A percentile compares a stretch with the other conserved stretches of the same genome.
These are phyloP conservation scores for Thymus mandschuricus DNA, from an alignment of 257 asterid species.

Conservation along the genomic window DNA sequence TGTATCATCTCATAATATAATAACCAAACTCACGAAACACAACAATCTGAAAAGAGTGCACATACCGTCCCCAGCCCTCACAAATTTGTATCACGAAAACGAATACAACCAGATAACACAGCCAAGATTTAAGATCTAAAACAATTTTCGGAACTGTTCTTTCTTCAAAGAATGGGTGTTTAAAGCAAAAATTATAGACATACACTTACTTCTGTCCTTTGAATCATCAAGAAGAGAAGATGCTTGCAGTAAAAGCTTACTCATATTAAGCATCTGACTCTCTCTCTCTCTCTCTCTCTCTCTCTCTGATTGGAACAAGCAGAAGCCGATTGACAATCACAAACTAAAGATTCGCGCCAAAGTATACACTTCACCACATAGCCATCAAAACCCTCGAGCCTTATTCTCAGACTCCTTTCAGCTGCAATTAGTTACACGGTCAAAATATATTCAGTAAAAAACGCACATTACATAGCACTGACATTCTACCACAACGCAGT, in stretches of 20 bases:
- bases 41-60: too few species aligned
- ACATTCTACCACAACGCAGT: not conserved
- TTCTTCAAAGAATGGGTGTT: constrained; percentile 20
- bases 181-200: constrained; percentile 8
- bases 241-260: not conserved
- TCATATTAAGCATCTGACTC: constrained; percentile 10
- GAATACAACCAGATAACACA: not conserved
- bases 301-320: not conserved
- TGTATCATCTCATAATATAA: too few species aligned
- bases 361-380: not conserved
- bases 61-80: not conserved
- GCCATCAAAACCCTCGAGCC: constrained; percentile 20
- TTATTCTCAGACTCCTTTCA: constrained; percentile 33
- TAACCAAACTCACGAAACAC: too few species aligned
- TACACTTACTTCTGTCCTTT: not conserved
- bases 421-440: constrained; percentile 30
- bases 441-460: not conserved
- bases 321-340: not conserved
- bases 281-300: not conserved
- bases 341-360: constrained; percentile 16
- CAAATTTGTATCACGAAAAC: not conserved
- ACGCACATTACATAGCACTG: not conserved
- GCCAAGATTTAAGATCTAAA: not conserved
- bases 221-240: constrained; percentile 14
- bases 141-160: not conserved